phyloP scores from a whole-genome alignment of 352 stramenopile species.

The Aphanomyces euteiches region DNA sequence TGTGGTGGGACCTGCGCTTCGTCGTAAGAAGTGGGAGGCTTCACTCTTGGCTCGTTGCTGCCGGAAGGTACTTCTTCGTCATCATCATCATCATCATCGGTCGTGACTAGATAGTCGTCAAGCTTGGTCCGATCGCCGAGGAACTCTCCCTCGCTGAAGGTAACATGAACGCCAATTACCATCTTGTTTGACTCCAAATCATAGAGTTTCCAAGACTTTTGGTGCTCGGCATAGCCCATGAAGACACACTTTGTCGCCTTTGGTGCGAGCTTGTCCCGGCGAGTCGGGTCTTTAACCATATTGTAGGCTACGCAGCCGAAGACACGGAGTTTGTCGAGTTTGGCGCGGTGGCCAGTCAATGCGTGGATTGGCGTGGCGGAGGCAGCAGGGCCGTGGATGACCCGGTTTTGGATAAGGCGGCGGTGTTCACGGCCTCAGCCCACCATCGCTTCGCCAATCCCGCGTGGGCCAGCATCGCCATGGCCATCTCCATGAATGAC shows the following conservation, averaged over 20 bases:
- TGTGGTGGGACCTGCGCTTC: too few relatives aligned
- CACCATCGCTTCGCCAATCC: constrained; percentile 3
- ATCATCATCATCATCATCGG: constrained; percentile 26
- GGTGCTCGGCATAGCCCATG: constrained; percentile 29
- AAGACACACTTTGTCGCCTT: constrained; percentile 30
- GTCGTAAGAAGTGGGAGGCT: too few relatives aligned
- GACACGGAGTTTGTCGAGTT: not conserved
- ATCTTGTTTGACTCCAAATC: constrained; percentile 12
- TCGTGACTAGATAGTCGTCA: constrained; percentile 11
- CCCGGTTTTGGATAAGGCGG: constrained; percentile 4
- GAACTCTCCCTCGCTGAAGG: constrained; percentile 31
- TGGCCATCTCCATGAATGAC: constrained; percentile 7
- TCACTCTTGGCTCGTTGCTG: not conserved
- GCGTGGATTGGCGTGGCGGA: not conserved
- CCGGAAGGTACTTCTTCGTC: constrained; percentile 22
- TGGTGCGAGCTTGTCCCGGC: constrained; percentile 11
- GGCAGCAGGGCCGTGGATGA: not conserved
- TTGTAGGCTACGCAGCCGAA: constrained; percentile 18
- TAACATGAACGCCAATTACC: constrained; percentile 24
- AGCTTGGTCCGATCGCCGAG: not conserved
- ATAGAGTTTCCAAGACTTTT: constrained; percentile 28
- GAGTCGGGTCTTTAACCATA: not conserved
- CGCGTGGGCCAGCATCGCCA: not conserved
- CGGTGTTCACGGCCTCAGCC: constrained; percentile 10
- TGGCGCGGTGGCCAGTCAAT: not conserved